Evolutionary conservation across 345 rosid species (phyloP), one percentile per base, ranked within the genome.

Genomic region (Anastatica hierochuntica): DNA sequence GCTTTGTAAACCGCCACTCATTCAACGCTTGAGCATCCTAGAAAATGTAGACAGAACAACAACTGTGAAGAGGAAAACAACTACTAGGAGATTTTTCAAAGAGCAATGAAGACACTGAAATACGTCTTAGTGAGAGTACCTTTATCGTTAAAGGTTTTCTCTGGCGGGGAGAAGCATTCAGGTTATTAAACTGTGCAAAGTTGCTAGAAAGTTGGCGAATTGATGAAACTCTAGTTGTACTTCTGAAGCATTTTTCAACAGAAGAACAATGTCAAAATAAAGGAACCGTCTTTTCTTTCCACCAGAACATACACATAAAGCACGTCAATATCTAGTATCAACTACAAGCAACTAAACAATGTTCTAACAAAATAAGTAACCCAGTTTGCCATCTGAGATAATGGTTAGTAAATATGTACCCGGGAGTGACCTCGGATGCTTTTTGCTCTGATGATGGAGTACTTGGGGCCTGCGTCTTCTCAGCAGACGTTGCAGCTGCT

Each of bases 1-100:
- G 65, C 80, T 78, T 92, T 21, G 76, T 68, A 75, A 88, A 88
- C 73, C 98, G 79, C 98, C 98, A 92, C 56, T 83, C 94, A 41
- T 88, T 92, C 44, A 92, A 74, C 38, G 77, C 75, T 24, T 76
- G 74, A 51, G 90, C 97, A 74, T 92, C 97, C 98, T 88, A 76
- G 46, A 72, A 75, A 47, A 67, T 39, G 18, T 31, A 27, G 41
- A 29, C 10, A 36, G 8, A 63, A 44, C 29, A 63, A 53, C 8
- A 3, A 31, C 13, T 29, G 16, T 12, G 36, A 7, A 44, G 71
- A 44, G 16, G 5, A 15, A 12, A 58, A 27, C 43, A 36, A 43
- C 10, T n/a, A 38, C 27, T 14, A 23, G 4, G 20, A 34, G 45
- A 3, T 16, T 39, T 39, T n/a, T 12, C 8, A 0, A 46, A n/a